Conservation (phyloP, 768 basidiomycete genomes). For the Pisolithus sp. region DNA sequence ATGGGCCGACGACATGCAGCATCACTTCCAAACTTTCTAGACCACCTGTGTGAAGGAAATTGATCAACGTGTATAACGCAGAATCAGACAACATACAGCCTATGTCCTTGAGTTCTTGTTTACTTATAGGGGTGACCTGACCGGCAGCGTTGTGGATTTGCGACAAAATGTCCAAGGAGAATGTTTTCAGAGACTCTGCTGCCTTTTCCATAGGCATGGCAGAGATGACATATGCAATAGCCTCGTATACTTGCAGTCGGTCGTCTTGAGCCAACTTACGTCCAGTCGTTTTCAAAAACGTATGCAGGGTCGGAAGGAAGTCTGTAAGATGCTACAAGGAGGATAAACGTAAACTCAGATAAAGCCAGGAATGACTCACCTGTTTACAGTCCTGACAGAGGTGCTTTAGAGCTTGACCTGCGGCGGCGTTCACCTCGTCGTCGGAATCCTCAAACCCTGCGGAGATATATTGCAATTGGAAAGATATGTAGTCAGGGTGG, state of each 20-base stretch:
- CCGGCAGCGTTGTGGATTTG: conserved; percentile 60
- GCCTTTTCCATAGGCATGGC: conserved; percentile 89
- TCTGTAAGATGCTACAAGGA: conserved; percentile 72
- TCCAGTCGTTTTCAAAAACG: conserved; percentile 78
- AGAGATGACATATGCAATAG: conserved; percentile 91
- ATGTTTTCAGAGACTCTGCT: conserved; percentile 79
- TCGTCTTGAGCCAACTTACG: conserved; percentile 80
- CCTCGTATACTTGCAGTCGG: conserved; percentile 87
- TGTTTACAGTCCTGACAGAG: conserved; percentile 94
- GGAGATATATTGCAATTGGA: conserved; percentile 87
- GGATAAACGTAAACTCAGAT: neutral
- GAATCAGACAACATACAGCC: conserved; percentile 47
- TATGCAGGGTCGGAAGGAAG: conserved; percentile 86
- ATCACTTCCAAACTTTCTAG: conserved; percentile 93
- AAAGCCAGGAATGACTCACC: conserved; percentile 35
- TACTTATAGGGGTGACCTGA: conserved; percentile 50
- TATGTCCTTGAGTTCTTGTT: conserved; percentile 63
- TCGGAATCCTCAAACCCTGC: conserved; percentile 82
- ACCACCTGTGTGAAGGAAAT: conserved; percentile 45
- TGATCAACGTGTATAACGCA: conserved; percentile 5
- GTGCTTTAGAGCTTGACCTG: conserved; percentile 93
- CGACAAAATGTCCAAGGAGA: conserved; percentile 78
- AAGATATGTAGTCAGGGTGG: conserved; percentile 81
- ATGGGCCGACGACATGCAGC: conserved; percentile 74
- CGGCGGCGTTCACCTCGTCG: conserved; percentile 82